Conservation (phyloP, 805 yeast species). For the Zygosaccharomyces lentus region DNA sequence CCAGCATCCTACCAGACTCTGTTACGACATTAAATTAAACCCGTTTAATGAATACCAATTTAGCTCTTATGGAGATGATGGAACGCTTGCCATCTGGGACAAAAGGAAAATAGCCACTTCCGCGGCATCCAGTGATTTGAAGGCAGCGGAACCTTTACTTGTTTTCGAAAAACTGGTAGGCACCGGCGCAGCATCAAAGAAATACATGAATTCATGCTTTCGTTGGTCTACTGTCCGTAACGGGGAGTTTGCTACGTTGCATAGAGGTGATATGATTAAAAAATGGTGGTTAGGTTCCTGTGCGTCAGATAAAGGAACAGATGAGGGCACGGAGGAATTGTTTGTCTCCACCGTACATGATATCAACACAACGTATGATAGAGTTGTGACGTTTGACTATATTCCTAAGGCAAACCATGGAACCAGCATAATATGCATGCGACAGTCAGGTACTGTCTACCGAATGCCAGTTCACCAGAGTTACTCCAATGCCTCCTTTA, state of each 20-base stretch:
- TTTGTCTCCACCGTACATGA: conserved; percentile 77
- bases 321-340: conserved; percentile 47
- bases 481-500: conserved; percentile 58
- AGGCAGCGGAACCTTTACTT: conserved; percentile 52
- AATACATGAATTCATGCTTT: conserved; percentile 59
- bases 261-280: conserved; percentile 71
- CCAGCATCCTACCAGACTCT: conserved; percentile 72
- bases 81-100: conserved; percentile 80
- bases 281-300: conserved; percentile 73
- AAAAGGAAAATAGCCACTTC: conserved; percentile 50
- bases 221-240: conserved; percentile 60
- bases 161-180: conserved; percentile 57
- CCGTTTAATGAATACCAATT: conserved; percentile 64
- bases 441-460: conserved; percentile 86
- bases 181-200: conserved; percentile 53
- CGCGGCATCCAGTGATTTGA: conserved; percentile 22
- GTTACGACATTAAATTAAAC: conserved; percentile 63
- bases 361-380: conserved; percentile 67
- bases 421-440: conserved; percentile 74
- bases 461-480: conserved; percentile 71
- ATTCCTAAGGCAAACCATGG: conserved; percentile 54
- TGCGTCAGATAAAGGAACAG: conserved; percentile 32
- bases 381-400: conserved; percentile 83
- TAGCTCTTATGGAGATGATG: conserved; percentile 77
- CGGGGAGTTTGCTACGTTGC: conserved; percentile 75